phyloP scores from a whole-genome alignment of 169 alveolate species.

The Babesia caballi region DNA sequence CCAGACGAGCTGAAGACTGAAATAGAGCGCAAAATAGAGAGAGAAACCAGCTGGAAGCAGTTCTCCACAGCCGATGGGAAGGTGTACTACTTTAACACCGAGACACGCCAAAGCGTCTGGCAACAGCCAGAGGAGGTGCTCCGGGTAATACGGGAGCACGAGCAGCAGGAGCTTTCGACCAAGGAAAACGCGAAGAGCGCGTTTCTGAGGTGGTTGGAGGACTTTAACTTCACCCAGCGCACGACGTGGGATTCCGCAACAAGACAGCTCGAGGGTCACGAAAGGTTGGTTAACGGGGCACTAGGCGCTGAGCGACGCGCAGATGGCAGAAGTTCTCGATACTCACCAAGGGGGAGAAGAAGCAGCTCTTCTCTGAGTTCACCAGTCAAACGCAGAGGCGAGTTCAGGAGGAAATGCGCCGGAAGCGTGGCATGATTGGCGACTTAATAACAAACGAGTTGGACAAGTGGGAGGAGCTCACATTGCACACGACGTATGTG shows the following conservation, averaged over 20 bases:
- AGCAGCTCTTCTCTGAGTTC: slow-evolving; percentile 79
- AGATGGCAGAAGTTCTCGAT: slow-evolving; percentile 72
- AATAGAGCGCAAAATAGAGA: slow-evolving; percentile 65
- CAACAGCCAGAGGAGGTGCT: slow-evolving; percentile 76
- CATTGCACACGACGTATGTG: slow-evolving; percentile 59
- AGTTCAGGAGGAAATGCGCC: slow-evolving; percentile 75
- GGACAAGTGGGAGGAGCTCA: slow-evolving; percentile 68
- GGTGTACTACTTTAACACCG: slow-evolving; percentile 72
- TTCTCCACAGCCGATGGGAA: slow-evolving; percentile 81
- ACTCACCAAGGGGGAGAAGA: slow-evolving; percentile 79
- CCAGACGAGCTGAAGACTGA: slow-evolving; percentile 79
- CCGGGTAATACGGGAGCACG: slow-evolving; percentile 60
- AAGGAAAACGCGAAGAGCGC: slow-evolving; percentile 73
- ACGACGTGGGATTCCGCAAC: slow-evolving; percentile 74
- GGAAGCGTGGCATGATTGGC: slow-evolving; percentile 69
- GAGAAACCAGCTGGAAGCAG: slow-evolving; percentile 75
- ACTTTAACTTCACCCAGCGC: slow-evolving; percentile 69
- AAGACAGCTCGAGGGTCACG: slow-evolving; percentile 63
- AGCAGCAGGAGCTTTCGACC: slow-evolving; percentile 60
- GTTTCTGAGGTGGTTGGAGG: slow-evolving; percentile 64
- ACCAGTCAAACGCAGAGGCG: slow-evolving; percentile 78
- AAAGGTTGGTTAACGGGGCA: slow-evolving; percentile 18
- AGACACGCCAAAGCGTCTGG: slow-evolving; percentile 80
- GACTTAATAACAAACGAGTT: slow-evolving; percentile 68
- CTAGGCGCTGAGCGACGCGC: background rate